Conservation (phyloP, 768 basidiomycete species). For the Tylopilus rubrobrunneus region DNA sequence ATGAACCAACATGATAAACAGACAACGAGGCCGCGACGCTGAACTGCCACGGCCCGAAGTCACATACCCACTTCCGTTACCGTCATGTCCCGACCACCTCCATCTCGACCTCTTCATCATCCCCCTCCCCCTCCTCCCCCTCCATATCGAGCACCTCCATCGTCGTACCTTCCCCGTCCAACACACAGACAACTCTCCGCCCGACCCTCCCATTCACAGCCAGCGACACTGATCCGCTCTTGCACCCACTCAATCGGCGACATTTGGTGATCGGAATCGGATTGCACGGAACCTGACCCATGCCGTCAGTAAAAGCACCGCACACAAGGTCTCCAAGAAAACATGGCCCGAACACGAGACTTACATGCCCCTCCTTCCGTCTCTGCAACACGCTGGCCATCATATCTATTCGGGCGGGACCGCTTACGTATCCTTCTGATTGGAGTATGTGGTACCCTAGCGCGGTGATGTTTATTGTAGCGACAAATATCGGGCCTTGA, state of each 20-base stretch:
- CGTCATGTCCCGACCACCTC: slow-evolving; percentile 22
- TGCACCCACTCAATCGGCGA: slow-evolving; percentile 52
- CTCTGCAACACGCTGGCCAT: slow-evolving; percentile 52
- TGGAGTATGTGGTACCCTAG: slow-evolving; percentile 55
- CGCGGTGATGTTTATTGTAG: slow-evolving; percentile 58
- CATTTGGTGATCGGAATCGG: slow-evolving; percentile 53
- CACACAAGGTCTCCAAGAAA: slow-evolving; percentile 26
- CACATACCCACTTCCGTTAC: slow-evolving; percentile 14
- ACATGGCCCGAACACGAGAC: slow-evolving; percentile 33
- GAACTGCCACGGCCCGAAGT: slow-evolving; percentile 15
- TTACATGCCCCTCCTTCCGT: slow-evolving; percentile 64
- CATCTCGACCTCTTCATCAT: slow-evolving; percentile 30
- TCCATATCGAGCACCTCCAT: slow-evolving; percentile 80
- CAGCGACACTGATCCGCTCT: slow-evolving; percentile 50
- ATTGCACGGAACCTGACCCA: slow-evolving; percentile 45
- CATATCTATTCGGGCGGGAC: slow-evolving; percentile 60
- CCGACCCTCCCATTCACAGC: slow-evolving; percentile 74
- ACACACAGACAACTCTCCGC: slow-evolving; percentile 70
- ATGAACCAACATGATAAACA: slow-evolving; percentile 13
- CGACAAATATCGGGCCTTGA: slow-evolving; percentile 55
- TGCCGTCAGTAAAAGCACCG: slow-evolving; percentile 32
- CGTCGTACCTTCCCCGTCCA: slow-evolving; percentile 57
- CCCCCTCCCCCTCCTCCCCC: slow-evolving; percentile 49
- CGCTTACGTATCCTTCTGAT: slow-evolving; percentile 48
- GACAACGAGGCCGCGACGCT: slow-evolving; percentile 28